Conservation (phyloP, 306 rosid species). For the Hippophae gyantsensis region DNA sequence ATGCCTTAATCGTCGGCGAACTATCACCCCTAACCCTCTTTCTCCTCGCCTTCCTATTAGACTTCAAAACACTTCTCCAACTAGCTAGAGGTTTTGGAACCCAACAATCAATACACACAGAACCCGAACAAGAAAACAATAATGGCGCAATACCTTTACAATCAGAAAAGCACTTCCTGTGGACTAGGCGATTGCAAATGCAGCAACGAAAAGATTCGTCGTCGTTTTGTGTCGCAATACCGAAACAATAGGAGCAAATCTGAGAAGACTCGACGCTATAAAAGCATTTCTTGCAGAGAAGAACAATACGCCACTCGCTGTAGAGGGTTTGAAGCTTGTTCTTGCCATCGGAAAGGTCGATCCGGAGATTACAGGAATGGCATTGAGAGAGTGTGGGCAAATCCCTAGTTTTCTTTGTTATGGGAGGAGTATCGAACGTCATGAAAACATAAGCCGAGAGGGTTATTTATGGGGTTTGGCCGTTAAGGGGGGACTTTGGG, state of each 20-base stretch:
- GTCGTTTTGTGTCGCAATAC: conserved; percentile 13
- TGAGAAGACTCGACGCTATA: conserved; percentile 38
- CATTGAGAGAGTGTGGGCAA: conserved; percentile 63
- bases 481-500: not conserved
- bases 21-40: conserved; percentile 19
- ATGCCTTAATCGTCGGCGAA: conserved; percentile 33
- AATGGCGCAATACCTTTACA: conserved; percentile 31
- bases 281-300: conserved; percentile 58
- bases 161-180: conserved; percentile 32
- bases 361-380: conserved; percentile 53
- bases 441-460: not conserved
- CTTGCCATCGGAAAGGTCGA: conserved; percentile 46
- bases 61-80: conserved; percentile 24
- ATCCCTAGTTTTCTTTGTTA: conserved; percentile 55
- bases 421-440: conserved; percentile 3
- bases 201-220: conserved; percentile 32
- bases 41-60: conserved; percentile 19
- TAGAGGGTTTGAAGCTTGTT: conserved; percentile 44
- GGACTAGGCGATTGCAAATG: conserved; percentile 46
- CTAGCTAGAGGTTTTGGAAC: conserved; percentile 38
- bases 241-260: conserved; percentile 68
- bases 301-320: conserved; percentile 82
- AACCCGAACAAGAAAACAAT: conserved; percentile 36
- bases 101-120: conserved; percentile 67
- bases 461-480: not conserved